Conservation (phyloP, 139 green algal species). For the Desmodesmus armatus region DNA sequence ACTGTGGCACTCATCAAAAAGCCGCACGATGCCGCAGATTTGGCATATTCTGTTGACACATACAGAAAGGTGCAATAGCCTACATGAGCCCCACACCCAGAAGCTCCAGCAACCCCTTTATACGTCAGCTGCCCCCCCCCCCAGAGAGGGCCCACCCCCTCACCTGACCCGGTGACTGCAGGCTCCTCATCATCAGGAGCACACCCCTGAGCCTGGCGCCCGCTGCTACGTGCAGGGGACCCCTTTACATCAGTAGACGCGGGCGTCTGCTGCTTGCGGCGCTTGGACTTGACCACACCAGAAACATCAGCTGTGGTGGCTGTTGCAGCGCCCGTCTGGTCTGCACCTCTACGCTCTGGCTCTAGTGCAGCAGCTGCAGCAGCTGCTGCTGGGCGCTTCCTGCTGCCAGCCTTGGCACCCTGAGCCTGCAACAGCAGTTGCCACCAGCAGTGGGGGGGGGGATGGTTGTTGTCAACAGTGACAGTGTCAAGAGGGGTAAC, state of each 20-base stretch:
- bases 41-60: no score
- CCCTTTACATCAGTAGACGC: no score
- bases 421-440: background rate
- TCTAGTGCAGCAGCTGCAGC: background rate
- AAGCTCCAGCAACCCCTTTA: background rate
- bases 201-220: background rate
- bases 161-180: conserved; percentile 31
- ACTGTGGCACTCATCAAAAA: no score
- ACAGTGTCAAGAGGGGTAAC: no score
- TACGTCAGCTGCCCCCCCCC: background rate
- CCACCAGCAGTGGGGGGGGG: no score
- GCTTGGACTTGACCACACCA: background rate
- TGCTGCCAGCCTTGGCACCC: background rate
- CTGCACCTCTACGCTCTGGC: background rate
- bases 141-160: background rate
- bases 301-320: background rate
- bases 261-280: conserved; percentile 19
- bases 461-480: no score
- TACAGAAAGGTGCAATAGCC: no score
- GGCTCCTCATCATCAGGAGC: conserved; percentile 9
- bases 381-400: background rate
- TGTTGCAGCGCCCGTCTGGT: background rate
- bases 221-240: background rate
- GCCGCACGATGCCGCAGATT: no score
- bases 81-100: no score